Base-by-base conservation (phyloP, 257 asterid species). In the Primulina tabacum region DNA sequence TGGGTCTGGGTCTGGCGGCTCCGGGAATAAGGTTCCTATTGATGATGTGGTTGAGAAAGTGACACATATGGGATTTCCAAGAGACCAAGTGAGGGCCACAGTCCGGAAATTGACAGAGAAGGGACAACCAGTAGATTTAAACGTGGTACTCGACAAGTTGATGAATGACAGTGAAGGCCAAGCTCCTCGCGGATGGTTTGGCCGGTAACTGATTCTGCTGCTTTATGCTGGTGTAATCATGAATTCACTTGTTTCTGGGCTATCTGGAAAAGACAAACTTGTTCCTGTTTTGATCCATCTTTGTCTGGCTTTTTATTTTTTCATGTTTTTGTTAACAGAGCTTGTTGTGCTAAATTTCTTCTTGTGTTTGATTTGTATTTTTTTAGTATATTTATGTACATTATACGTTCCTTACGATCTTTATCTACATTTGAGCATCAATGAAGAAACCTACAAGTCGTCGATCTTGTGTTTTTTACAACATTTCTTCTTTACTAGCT, bases 21-120 rank as follows among this genome's bases (percentile, higher is more conserved):
- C 89, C 29, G 92, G 94, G 21, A 88, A 85, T 75, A 84, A 82
- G 86, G 97, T 86, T 72, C 92, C 96, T 16, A 81, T 88, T 59
- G 99, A 94, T 55, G 98, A 94, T 52, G 97, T 94, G 81, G 89
- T 94, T n/a, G 98, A 91, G 69, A 91, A 87, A 69, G 98, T 94
- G 56, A 89, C 98, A 2, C 82, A 62, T 72, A 94, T 91, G 98
- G 99, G 99, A 66, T 94, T 94, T 75, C 62, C 97, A 26, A 89
- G 96, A 79, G 98, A 89, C 26, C 97, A 84, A 69, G 97, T 85
- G 69, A 85, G 89, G 82, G 95, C 91, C 55, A 85, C 95, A 6
- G 98, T 91, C 2, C 77, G 93, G 60, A 94, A 76, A 79, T 81
- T 94, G 80, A 94, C 95, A 7, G 99, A 91, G 76, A 88, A 83